Percentiles rank a stretch among this genome's conserved stretches.
Evolutionary conservation across 2,329 filamentous ascomycete species (phyloP).

Genomic region (Alternaria gansuensis): DNA sequence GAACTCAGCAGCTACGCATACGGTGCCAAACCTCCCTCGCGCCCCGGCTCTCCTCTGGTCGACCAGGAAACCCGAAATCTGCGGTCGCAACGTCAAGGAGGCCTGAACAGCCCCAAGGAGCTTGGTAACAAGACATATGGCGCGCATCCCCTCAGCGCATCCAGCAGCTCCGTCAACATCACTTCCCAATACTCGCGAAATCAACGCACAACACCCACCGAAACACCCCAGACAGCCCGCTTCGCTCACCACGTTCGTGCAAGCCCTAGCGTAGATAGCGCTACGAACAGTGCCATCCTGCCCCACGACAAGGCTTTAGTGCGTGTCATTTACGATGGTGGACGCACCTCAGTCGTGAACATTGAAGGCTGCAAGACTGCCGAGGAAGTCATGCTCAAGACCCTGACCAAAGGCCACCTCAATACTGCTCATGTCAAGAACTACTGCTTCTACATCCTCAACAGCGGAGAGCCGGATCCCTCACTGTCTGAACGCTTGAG

Average conservation of each 20-base stretch:
- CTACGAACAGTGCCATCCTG: conserved; percentile 77
- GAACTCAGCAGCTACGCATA: conserved; percentile 57
- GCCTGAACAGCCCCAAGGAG: conserved; percentile 66
- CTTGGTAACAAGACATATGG: conserved; percentile 63
- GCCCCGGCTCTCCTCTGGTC: conserved; percentile 75
- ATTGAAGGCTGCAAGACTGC: conserved; percentile 90
- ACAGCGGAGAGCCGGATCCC: conserved; percentile 83
- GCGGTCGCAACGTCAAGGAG: conserved; percentile 68
- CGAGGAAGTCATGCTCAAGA: conserved; percentile 91
- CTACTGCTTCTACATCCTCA: conserved; percentile 95
- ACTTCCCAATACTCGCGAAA: conserved; percentile 57
- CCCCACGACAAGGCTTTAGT: conserved; percentile 89
- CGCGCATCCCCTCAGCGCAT: conserved; percentile 63
- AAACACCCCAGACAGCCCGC: conserved; percentile 68
- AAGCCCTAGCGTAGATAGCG: conserved; percentile 84
- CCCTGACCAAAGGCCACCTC: conserved; percentile 84
- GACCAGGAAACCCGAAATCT: conserved; percentile 64
- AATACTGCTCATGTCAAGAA: conserved; percentile 92
- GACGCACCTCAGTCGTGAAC: conserved; percentile 91
- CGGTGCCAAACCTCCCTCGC: conserved; percentile 66
- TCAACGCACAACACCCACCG: conserved; percentile 65
- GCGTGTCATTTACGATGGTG: conserved; percentile 89
- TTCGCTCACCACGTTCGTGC: conserved; percentile 77
- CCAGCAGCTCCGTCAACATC: conserved; percentile 58
- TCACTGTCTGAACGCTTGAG: conserved; percentile 81